Percentiles rank a stretch among this genome's conserved stretches.
These are phyloP conservation scores for Fagopyrum esculentum DNA, from an alignment of 148 eudicot species.

Conservation along the genomic window DNA sequence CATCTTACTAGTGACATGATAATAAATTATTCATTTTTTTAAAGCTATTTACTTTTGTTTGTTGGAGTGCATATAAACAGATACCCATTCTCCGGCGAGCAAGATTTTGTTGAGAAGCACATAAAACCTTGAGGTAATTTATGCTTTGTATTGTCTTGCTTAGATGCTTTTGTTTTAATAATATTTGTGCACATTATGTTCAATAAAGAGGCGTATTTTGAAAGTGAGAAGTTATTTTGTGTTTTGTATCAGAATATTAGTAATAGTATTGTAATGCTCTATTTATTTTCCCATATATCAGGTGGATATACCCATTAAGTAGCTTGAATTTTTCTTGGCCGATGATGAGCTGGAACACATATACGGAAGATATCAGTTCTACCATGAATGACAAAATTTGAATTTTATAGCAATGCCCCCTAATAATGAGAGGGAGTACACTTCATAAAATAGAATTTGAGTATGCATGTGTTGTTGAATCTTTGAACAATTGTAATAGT, in stretches of 20 bases:
- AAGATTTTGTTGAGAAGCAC: constrained; percentile 87
- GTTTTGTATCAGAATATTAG: neutral
- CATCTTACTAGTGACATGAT: too few species aligned
- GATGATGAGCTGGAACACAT: too few species aligned
- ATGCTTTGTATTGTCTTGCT: too few species aligned
- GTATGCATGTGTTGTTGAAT: constrained; percentile 12
- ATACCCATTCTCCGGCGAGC: constrained; percentile 97
- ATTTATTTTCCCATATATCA: constrained; percentile 21
- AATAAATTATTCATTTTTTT: neutral
- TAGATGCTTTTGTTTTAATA: too few species aligned
- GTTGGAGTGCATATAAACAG: constrained; percentile 51
- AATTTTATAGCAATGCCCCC: too few species aligned
- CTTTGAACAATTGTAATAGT: neutral
- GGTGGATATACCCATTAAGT: constrained; percentile 54
- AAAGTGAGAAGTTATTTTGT: neutral
- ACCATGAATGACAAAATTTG: too few species aligned
- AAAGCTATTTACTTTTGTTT: neutral
- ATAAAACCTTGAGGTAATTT: constrained; percentile 74
- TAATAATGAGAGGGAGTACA: too few species aligned
- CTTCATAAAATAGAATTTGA: too few species aligned
- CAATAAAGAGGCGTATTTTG: neutral
- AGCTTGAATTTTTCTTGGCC: too few species aligned
- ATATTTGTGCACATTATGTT: too few species aligned
- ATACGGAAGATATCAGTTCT: too few species aligned
- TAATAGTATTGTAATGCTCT: neutral